Conservation (phyloP, 441 rosid genomes). For the Raphanus hybrid region DNA sequence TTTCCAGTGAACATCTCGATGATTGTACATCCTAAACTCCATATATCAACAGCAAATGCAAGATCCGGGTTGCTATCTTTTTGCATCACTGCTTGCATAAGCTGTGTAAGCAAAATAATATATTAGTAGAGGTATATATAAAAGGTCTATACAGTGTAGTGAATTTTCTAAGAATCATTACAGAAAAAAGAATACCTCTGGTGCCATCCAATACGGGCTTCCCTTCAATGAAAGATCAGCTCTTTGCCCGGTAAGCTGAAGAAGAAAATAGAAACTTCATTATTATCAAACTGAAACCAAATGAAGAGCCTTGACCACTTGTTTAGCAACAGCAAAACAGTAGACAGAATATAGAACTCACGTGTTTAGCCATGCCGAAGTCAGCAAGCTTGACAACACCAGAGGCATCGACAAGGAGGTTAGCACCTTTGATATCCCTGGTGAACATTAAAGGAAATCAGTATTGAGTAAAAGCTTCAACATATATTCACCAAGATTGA, state of each 20-base stretch:
- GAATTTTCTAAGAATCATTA: neutral
- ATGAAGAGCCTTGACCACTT: neutral
- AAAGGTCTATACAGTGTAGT: neutral
- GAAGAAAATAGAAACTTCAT: conserved; percentile 31
- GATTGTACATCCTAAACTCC: conserved; percentile 97
- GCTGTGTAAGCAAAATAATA: conserved; percentile 53
- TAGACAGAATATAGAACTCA: conserved; percentile 48
- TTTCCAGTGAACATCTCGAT: conserved; percentile 97
- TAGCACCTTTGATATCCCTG: conserved; percentile 98
- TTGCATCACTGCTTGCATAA: conserved; percentile 91
- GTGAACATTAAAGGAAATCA: conserved; percentile 20
- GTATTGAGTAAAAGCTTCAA: conserved; percentile 8
- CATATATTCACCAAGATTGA: conserved; percentile 12
- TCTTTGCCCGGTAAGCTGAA: conserved; percentile 85
- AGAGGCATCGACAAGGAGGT: conserved; percentile 92
- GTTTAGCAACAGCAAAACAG: neutral
- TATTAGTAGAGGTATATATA: conserved; percentile 32
- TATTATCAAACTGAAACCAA: conserved; percentile 29
- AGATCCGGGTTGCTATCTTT: conserved; percentile 76
- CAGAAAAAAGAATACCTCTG: conserved; percentile 68
- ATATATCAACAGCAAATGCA: conserved; percentile 93
- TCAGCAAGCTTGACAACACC: conserved; percentile 99
- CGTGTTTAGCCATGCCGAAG: conserved; percentile 99
- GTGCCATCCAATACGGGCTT: conserved; percentile 99
- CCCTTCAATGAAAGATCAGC: conserved; percentile 92